A percentile compares a stretch with the other conserved stretches of the same genome.
These are phyloP conservation scores for Endogone sp. DNA, from an alignment of 192 early-diverging fungal species.

Conservation along the genomic window DNA sequence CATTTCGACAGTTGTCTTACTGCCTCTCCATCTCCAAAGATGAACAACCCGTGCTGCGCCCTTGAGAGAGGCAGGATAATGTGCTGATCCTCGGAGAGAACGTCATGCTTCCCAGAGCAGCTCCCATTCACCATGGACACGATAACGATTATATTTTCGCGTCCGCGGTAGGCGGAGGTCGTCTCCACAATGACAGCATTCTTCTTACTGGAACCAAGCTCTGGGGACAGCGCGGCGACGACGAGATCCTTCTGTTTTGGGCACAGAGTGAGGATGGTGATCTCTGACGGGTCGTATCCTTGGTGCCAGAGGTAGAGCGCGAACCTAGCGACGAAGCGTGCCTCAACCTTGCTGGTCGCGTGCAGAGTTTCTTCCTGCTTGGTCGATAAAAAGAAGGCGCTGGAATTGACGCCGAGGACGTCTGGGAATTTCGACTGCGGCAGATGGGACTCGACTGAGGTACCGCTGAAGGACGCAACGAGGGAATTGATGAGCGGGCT, in stretches of 20 bases:
- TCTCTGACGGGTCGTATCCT: not conserved
- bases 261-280: constrained; percentile 5
- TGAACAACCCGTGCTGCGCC: constrained; percentile 13
- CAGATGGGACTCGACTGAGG: not conserved
- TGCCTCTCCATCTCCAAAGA: constrained; percentile 10
- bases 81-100: not conserved
- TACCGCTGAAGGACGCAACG: not conserved
- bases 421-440: constrained; percentile 1
- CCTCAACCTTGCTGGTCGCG: constrained; percentile 4
- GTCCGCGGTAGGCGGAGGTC: constrained; percentile 1
- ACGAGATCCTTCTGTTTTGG: constrained; percentile 12
- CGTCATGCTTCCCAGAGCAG: not conserved
- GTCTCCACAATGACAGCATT: not conserved
- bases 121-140: constrained; percentile 3
- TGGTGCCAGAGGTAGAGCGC: constrained; percentile 19
- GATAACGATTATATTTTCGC: constrained; percentile 9
- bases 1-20: not conserved
- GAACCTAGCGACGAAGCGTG: constrained; percentile 5
- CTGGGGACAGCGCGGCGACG: not conserved
- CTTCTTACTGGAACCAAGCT: not conserved
- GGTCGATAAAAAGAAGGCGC: not conserved
- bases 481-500: not conserved
- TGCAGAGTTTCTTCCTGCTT: not conserved
- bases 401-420: constrained; percentile 3
- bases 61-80: constrained; percentile 14